Evolutionary conservation across 768 basidiomycete genomes (phyloP), one percentile per base, ranked within the genome.

Genomic region (Lactarius vividus): DNA sequence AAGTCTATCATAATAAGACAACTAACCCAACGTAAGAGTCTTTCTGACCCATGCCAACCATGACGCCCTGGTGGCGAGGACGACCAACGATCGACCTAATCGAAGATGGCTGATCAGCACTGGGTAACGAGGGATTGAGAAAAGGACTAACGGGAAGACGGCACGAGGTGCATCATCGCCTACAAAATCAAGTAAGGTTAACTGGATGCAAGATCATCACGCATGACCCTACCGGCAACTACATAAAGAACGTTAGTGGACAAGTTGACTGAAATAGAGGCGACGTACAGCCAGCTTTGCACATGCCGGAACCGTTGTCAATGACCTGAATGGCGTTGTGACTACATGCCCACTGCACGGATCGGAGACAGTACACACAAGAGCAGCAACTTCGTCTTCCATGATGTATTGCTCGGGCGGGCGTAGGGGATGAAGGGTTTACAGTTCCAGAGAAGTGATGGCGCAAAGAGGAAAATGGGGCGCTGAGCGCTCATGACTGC

Each of bases 271-370:
- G 31, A 40, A 42, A 59, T 4, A 35, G 11, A 60, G 54, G 18
- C 23, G 35, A 88, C 90, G 73, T 78, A 93, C 92, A 94, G 80
- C 96, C 96, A 86, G 96, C 96, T 83, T 98, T 98, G 91, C 96
- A 98, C 96, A 98, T 98, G 80, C 96, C 96, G 75, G 96, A 98
- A 75, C 93, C 94, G 78, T 93, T 92, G 79, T 94, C 90, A 77
- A 92, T 89, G 78, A 92, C 91, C 90, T 91, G 70, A 26, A 59
- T 70, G 20, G 53, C 4, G 23, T 7, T 53, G 54, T 55, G 54
- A 66, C 39, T 60, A 56, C 53, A 40, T 9, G 39, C 39, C 10
- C 29, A 20, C 18, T 28, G 23, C 2, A 23, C 20, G 29, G 64
- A 49, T 40, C 26, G 49, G 18, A 23, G 40, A 56, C 13, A 61